Evolutionary conservation across 2,329 filamentous ascomycete species (phyloP).

Genomic region (Sporothrix curviconia): DNA sequence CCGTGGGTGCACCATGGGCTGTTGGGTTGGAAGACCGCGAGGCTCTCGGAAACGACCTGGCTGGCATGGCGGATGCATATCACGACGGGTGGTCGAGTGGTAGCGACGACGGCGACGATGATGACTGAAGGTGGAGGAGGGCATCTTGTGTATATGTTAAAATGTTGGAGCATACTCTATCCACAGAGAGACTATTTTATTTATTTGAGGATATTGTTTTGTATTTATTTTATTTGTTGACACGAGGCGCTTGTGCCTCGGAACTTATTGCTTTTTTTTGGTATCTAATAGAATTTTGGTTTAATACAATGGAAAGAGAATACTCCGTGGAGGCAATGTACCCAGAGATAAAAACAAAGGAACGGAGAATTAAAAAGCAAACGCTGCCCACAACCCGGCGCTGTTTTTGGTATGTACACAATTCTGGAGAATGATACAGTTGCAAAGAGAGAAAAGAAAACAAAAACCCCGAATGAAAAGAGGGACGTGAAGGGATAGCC

Average conservation of each 20-base stretch:
- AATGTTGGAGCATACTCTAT: too few relatives aligned
- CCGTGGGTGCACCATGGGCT: conserved; percentile 45
- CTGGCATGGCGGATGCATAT: conserved; percentile 80
- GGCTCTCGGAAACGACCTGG: conserved; percentile 69
- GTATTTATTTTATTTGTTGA: too few relatives aligned
- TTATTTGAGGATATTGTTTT: too few relatives aligned
- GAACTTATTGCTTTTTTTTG: background rate
- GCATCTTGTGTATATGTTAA: too few relatives aligned
- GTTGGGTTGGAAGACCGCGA: conserved; percentile 76
- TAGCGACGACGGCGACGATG: conserved; percentile 63
- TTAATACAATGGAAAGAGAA: background rate
- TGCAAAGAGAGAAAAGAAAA: background rate
- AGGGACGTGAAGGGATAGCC: background rate
- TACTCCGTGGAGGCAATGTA: conserved; percentile 56
- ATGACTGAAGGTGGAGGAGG: conserved; percentile 23
- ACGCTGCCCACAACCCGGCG: too few relatives aligned
- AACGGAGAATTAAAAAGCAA: too few relatives aligned
- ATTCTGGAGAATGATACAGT: too few relatives aligned
- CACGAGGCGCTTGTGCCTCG: conserved; percentile 1
- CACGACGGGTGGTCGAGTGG: conserved; percentile 81
- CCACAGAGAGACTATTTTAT: too few relatives aligned
- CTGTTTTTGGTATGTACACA: too few relatives aligned
- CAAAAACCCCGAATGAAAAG: background rate
- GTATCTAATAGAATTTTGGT: background rate
- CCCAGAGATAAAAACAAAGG: background rate